Evolutionary conservation across 2,329 filamentous ascomycete species (phyloP), one percentile per base, ranked within the genome.

Genomic region (Ophiocordyceps australis): DNA sequence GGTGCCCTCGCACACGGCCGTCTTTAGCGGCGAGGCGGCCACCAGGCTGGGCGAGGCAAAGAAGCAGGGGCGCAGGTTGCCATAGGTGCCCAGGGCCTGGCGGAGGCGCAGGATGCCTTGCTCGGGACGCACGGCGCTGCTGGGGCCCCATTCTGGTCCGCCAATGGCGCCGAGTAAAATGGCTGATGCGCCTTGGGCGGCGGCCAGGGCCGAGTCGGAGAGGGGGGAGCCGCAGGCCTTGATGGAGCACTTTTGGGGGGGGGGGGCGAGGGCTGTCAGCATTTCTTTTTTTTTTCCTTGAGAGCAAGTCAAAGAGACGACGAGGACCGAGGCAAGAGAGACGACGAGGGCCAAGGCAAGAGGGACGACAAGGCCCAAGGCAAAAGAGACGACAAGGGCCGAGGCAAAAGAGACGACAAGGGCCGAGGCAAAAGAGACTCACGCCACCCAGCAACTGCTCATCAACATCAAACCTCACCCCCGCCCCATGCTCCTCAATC

Each of bases 71-170:
- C 86, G 76, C 30, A 95, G 73, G 67, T 95, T 95, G 40, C 85
- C 86, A 55, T 91, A 95, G 29, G 86, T 82, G 45, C 68, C 66
- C 65, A 95, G 79, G 55, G 94, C 80, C 56, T 91, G 94, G 56
- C 86, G 82, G 28, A 95, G 78, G 38, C 62, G 69, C 33, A 95
- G 74, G 41, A 95, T 73, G 33, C 86, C 86, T 56, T 94, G 81
- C 52, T 95, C 86, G 2, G 86, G 86, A 23, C 85, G 80, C 35
- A 94, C 76, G 30, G 72, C 56, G 30, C 72, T 56, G 38, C 80
- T 81, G 17, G 82, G 89, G 33, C 85, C 85, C 82, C 85, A 95
- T 81, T 94, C 53, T 10, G 89, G 86, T n/a, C 86, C 86, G 39
- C 86, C 86, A 43, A 95, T 91, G 39, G 86, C 82, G 38, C 85